Conservation (phyloP, 257 asterid genomes). For the Solanum corneliomulleri region DNA sequence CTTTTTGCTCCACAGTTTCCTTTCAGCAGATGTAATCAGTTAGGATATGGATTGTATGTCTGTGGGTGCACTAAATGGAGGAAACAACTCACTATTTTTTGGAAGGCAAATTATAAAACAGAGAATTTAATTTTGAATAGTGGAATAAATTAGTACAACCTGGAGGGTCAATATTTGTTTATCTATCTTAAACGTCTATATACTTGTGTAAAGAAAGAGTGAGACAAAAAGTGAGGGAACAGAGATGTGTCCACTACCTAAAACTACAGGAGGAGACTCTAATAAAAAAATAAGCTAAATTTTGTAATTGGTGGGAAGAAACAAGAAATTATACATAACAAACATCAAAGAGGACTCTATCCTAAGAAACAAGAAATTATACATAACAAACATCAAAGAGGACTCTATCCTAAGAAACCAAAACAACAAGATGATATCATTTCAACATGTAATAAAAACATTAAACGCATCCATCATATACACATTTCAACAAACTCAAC, state of each 20-base stretch:
- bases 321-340: too few relatives aligned
- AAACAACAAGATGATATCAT: too few relatives aligned
- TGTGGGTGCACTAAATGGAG: too few relatives aligned
- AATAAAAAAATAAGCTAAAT: not conserved
- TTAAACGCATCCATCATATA: not conserved
- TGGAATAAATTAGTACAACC: constrained; percentile 89
- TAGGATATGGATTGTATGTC: too few relatives aligned
- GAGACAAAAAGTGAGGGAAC: not conserved
- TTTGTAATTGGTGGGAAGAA: too few relatives aligned
- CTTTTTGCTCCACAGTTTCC: constrained; percentile 14
- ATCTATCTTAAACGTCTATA: not conserved
- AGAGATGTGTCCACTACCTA: not conserved
- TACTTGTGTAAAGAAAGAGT: not conserved
- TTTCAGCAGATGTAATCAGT: not conserved
- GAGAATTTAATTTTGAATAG: constrained; percentile 70
- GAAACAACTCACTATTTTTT: too few relatives aligned
- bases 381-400: too few relatives aligned
- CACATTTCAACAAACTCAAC: not conserved
- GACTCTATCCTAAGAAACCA: too few relatives aligned
- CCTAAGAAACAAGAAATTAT: too few relatives aligned
- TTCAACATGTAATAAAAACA: not conserved
- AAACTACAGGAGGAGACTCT: not conserved
- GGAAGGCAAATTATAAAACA: too few relatives aligned
- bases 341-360: too few relatives aligned
- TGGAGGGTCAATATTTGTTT: constrained; percentile 12